Conservation (phyloP, 495 filamentous ascomycete species). For the Penicillium ucsense region DNA sequence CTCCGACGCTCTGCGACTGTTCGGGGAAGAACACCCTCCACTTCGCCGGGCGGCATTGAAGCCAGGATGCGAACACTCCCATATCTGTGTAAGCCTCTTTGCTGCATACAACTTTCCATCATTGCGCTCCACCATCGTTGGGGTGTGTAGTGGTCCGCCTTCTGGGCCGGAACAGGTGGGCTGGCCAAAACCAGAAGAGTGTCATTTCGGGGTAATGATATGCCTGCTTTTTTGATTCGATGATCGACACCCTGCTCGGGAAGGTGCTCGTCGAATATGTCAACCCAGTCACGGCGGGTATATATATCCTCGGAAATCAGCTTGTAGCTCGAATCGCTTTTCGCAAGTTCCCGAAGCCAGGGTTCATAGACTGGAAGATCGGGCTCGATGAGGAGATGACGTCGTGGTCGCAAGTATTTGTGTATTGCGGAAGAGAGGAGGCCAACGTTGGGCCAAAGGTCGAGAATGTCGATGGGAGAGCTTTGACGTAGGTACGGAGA, state of each 20-base stretch:
- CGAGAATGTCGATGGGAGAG: constrained; percentile 67
- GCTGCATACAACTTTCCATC: constrained; percentile 22
- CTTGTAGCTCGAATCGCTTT: constrained; percentile 44
- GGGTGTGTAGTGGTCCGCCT: constrained; percentile 33
- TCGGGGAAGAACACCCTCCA: constrained; percentile 40
- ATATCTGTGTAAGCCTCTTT: constrained; percentile 21
- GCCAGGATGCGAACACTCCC: constrained; percentile 63
- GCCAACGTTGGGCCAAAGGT: constrained; percentile 70
- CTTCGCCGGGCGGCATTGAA: constrained; percentile 46
- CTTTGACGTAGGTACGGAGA: constrained; percentile 52
- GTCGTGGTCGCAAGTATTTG: constrained; percentile 60
- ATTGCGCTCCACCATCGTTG: constrained; percentile 23
- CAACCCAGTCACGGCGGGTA: constrained; percentile 38
- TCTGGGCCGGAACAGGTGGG: constrained; percentile 17
- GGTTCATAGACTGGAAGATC: constrained; percentile 40
- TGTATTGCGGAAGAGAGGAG: constrained; percentile 69
- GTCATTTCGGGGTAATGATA: constrained; percentile 42
- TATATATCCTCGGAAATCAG: constrained; percentile 39
- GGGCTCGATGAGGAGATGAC: constrained; percentile 72
- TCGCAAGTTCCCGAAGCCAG: constrained; percentile 53
- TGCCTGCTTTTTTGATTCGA: constrained; percentile 10
- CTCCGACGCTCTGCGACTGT: constrained; percentile 41
- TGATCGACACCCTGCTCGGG: constrained; percentile 19
- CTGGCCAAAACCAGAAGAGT: constrained; percentile 60
- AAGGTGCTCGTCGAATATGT: constrained; percentile 31